These are phyloP conservation scores for Verticillium klebahnii DNA, from an alignment of 2,329 filamentous ascomycete genomes.

Conservation along the genomic window DNA sequence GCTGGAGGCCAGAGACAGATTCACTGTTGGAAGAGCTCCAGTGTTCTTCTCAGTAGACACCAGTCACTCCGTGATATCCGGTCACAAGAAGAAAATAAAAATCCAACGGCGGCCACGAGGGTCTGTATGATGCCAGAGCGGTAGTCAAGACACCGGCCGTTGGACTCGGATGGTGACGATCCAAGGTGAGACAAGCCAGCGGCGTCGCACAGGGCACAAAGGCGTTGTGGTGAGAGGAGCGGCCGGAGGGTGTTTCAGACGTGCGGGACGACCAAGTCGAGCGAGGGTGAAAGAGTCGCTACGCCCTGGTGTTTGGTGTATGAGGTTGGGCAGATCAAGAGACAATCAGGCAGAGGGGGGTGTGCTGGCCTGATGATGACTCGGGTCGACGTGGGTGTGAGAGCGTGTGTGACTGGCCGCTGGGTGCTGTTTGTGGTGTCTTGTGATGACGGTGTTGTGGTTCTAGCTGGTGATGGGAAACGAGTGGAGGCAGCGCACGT, in stretches of 20 bases:
- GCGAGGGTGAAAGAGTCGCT: slow-evolving; percentile 9
- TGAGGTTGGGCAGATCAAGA: slow-evolving; percentile 16
- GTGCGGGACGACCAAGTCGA: slow-evolving; percentile 23
- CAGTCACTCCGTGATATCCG: not conserved
- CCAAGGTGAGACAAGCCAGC: slow-evolving; percentile 1
- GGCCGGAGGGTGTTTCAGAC: slow-evolving; percentile 33
- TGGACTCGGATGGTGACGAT: not conserved
- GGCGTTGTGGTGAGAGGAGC: slow-evolving; percentile 7
- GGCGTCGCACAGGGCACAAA: slow-evolving; percentile 10
- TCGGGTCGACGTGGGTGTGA: not conserved
- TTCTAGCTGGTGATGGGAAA: not conserved
- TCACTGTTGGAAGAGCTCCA: not conserved
- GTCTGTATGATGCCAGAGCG: not conserved
- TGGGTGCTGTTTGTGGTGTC: not conserved
- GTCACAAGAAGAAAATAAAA: not conserved
- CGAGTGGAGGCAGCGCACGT: not conserved
- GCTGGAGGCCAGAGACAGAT: not conserved
- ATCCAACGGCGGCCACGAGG: not conserved
- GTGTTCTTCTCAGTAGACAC: not conserved
- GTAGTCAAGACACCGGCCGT: not conserved
- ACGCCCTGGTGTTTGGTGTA: slow-evolving; percentile 9
- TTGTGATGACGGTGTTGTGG: not conserved
- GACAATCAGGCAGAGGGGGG: slow-evolving; percentile 14
- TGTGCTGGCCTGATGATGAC: slow-evolving; percentile 4
- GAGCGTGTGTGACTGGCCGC: not conserved